Evolutionary conservation across 208 protist species (phyloP), one percentile per base, ranked within the genome.

Genomic region (Wallacemonas rigidus): DNA sequence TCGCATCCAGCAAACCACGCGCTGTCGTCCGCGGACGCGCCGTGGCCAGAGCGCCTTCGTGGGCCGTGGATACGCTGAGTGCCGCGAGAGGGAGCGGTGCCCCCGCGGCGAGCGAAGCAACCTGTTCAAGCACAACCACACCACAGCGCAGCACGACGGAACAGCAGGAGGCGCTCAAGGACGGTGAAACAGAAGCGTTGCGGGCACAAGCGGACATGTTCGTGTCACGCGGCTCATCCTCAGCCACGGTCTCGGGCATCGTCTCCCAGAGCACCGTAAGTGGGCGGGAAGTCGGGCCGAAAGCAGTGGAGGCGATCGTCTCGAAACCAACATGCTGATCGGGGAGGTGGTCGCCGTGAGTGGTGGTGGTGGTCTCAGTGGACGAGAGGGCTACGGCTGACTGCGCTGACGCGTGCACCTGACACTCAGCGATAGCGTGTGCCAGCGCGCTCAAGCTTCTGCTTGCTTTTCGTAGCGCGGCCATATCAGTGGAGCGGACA

Each of bases 121-220:
- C 36, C 55, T 47, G 26, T 36, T 76, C 9, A 9, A 83, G 67
- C 39, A 91, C 58, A 8, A 79, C 83, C 12, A 74, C 75, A 50
- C 53, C 53, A n/a, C 82, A 73, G 57, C 78, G 72, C 73, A 91
- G 56, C 55, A 76, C 76, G 36, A 91, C 77, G 2, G 79, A 81
- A 74, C 78, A 88, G 65, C 47, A 45, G 35, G 11, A 41, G 26
- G 44, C 26, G 26, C 26, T 26, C 26, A 26, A 26, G 26, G 26
- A 26, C 26, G 26, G 26, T 26, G 26, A 26, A 26, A 26, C 0
- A 26, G 26, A 26, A 26, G 26, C 26, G 26, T 26, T 26, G 26
- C 26, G 26, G 26, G 26, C 61, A 53, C 35, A 12, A 11, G 14
- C 45, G 45, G 12, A 50, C 45, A 50, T 12, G 45, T 12, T 50